These are phyloP conservation scores for Halenospora varia DNA, from an alignment of 495 filamentous ascomycete species.

Conservation along the genomic window DNA sequence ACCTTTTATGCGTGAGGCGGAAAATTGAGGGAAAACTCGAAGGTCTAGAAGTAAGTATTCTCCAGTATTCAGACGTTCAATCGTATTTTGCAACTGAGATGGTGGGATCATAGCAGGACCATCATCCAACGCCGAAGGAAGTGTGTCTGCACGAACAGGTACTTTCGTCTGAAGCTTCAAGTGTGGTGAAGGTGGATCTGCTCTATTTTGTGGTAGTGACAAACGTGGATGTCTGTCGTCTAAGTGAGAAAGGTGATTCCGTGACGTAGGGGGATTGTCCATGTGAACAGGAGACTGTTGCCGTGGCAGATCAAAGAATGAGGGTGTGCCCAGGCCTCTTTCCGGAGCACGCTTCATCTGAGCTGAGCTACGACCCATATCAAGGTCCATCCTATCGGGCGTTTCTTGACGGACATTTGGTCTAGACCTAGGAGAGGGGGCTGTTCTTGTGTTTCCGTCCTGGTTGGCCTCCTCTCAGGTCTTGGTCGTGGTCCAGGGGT, in stretches of 20 bases:
- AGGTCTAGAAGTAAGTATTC: slow-evolving; percentile 80
- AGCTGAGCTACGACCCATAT: background rate
- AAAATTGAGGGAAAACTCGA: slow-evolving; percentile 78
- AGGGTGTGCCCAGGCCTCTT: slow-evolving; percentile 8
- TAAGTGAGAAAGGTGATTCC: slow-evolving; percentile 30
- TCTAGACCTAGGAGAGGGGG: slow-evolving; percentile 16
- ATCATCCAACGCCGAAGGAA: slow-evolving; percentile 45
- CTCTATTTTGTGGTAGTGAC: slow-evolving; percentile 34
- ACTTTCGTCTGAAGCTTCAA: slow-evolving; percentile 5
- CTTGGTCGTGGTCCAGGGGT: slow-evolving; percentile 18
- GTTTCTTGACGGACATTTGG: slow-evolving; percentile 10
- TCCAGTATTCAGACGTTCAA: slow-evolving; percentile 49
- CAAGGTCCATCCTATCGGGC: slow-evolving; percentile 17
- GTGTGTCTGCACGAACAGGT: slow-evolving; percentile 49
- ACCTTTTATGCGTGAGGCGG: slow-evolving; percentile 65
- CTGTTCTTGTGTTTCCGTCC: slow-evolving; percentile 14
- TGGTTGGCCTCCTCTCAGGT: slow-evolving; percentile 12
- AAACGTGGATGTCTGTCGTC: slow-evolving; percentile 49
- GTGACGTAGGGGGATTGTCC: slow-evolving; percentile 18
- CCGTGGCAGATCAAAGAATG: slow-evolving; percentile 33
- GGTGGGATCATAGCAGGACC: slow-evolving; percentile 56
- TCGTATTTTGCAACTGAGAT: slow-evolving; percentile 59
- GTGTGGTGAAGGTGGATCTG: slow-evolving; percentile 19
- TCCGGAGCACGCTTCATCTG: background rate
- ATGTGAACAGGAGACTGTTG: slow-evolving; percentile 38